Conservation (phyloP, 805 yeast genomes). For the Blastobotrys peoriensis region DNA sequence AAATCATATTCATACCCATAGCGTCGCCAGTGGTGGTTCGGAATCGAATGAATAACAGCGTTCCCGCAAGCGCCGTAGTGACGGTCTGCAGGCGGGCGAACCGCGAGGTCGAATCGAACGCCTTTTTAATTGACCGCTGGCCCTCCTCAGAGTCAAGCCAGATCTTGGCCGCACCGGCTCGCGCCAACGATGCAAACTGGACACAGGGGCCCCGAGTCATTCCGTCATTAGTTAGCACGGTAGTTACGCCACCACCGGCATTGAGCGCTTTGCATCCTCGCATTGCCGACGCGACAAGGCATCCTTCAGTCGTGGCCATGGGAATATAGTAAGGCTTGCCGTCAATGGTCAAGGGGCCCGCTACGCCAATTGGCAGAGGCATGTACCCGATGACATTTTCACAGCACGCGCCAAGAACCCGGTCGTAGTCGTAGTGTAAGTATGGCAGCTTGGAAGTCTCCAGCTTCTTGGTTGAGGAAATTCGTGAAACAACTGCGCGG, state of each 20-base stretch:
- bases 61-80: slow-evolving; percentile 93
- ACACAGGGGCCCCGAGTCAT: slow-evolving; percentile 99
- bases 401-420: slow-evolving; percentile 98
- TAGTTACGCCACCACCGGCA: slow-evolving; percentile 91
- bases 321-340: slow-evolving; percentile 87
- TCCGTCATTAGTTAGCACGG: slow-evolving; percentile 92
- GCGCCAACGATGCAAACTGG: slow-evolving; percentile 66
- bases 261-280: slow-evolving; percentile 98
- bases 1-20: slow-evolving; percentile 99
- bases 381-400: slow-evolving; percentile 95
- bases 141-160: slow-evolving; percentile 98
- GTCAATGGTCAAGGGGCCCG: slow-evolving; percentile 93
- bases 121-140: slow-evolving; percentile 69
- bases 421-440: slow-evolving; percentile 79
- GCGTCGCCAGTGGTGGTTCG: slow-evolving; percentile 99
- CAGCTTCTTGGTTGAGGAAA: slow-evolving; percentile 77
- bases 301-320: slow-evolving; percentile 99
- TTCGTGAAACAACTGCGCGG: slow-evolving; percentile 81
- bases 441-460: slow-evolving; percentile 71
- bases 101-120: slow-evolving; percentile 94
- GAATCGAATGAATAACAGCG: slow-evolving; percentile 79
- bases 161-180: slow-evolving; percentile 91
- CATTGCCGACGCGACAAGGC: slow-evolving; percentile 96
- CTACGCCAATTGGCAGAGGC: slow-evolving; percentile 97
- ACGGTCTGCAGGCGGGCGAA: slow-evolving; percentile 91